A percentile compares a stretch with the other conserved stretches of the same genome.
Conservation (phyloP, 2,329 filamentous ascomycete genomes). For the Colletotrichum echinochloae region DNA sequence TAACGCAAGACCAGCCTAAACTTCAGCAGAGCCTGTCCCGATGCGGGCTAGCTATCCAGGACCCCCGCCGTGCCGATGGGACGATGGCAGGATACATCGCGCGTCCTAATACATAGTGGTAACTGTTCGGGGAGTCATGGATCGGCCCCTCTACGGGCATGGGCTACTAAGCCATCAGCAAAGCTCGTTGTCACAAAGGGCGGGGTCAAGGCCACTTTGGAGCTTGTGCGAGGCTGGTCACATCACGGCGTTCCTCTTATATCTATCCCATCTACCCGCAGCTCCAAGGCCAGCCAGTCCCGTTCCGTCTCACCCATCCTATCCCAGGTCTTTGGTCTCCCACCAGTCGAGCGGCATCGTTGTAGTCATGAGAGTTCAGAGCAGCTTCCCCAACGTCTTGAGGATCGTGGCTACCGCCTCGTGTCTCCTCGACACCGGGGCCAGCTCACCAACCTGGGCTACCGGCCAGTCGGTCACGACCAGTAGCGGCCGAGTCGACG, state of each 20-base stretch:
- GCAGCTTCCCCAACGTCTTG: slow-evolving; percentile 22
- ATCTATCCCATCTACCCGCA: slow-evolving; percentile 9
- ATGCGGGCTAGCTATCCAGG: slow-evolving; percentile 11
- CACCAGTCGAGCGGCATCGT: slow-evolving; percentile 17
- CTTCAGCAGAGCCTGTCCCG: slow-evolving; percentile 18
- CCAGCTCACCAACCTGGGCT: slow-evolving; percentile 22
- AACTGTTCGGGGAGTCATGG: slow-evolving; percentile 4
- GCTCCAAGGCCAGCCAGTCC: not conserved
- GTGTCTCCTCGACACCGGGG: slow-evolving; percentile 9
- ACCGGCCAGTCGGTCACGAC: slow-evolving; percentile 28
- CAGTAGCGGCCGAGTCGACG: slow-evolving; percentile 29
- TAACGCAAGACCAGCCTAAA: slow-evolving; percentile 10
- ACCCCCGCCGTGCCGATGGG: slow-evolving; percentile 33
- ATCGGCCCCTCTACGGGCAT: slow-evolving; percentile 16
- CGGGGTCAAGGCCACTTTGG: slow-evolving; percentile 20
- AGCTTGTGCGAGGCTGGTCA: not conserved
- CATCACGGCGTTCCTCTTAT: slow-evolving; percentile 21
- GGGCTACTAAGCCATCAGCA: slow-evolving; percentile 20
- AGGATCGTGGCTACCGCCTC: slow-evolving; percentile 18
- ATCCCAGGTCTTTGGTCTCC: slow-evolving; percentile 30
- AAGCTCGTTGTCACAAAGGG: slow-evolving; percentile 39
- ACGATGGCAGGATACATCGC: slow-evolving; percentile 18
- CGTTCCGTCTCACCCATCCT: slow-evolving; percentile 9
- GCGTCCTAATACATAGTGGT: slow-evolving; percentile 6
- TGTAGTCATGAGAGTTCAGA: slow-evolving; percentile 34